These are phyloP conservation scores for Hemisphaericaspora lyxosophila DNA, from an alignment of 1,139 yeast species.

Conservation along the genomic window DNA sequence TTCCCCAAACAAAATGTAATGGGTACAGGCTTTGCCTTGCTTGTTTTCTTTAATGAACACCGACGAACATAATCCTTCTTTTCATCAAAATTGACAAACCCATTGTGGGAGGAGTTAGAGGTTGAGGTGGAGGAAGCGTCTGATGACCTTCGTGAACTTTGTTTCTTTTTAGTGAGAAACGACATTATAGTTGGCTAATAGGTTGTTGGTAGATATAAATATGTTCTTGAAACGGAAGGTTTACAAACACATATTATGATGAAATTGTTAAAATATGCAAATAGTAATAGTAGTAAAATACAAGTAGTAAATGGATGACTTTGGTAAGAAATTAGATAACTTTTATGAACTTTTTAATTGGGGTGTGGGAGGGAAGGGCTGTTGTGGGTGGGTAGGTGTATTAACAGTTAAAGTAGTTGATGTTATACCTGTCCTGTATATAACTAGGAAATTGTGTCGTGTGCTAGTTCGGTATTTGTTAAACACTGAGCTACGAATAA, in stretches of 20 bases:
- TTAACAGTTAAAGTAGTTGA: not conserved
- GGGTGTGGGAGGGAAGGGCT: too few relatives aligned
- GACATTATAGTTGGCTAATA: not conserved
- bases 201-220: not conserved
- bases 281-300: not conserved
- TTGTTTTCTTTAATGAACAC: conserved; percentile 30
- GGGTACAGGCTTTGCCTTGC: conserved; percentile 28
- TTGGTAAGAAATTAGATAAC: too few relatives aligned
- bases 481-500: not conserved
- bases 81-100: conserved; percentile 14
- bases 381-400: too few relatives aligned
- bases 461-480: not conserved
- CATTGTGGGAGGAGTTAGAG: conserved; percentile 1
- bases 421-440: not conserved
- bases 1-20: conserved; percentile 44
- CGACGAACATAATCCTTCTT: conserved; percentile 41
- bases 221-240: too few relatives aligned
- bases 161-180: conserved; percentile 1
- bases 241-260: not conserved
- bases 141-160: conserved; percentile 10
- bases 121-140: conserved; percentile 8
- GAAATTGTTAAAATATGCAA: not conserved
- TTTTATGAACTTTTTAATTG: too few relatives aligned
- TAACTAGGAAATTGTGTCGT: not conserved
- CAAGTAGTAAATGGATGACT: too few relatives aligned